Base-by-base conservation (phyloP, 108 stramenopile species). In the Cylindrotheca closterium region DNA sequence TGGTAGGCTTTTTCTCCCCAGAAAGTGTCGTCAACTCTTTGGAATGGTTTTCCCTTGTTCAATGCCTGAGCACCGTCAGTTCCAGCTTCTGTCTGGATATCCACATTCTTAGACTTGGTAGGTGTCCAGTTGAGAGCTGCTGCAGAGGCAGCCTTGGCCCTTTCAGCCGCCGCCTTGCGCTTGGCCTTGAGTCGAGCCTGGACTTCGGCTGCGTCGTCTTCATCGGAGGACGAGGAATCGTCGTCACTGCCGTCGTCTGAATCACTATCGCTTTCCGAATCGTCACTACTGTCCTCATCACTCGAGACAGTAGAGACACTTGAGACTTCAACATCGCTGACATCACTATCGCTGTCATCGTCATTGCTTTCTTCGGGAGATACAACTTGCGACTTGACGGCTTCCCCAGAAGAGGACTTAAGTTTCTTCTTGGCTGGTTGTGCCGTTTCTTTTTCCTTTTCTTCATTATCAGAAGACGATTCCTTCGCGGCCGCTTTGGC, bases 1-100 rank as follows among this genome's bases (percentile, higher is more conserved):
- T 96, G 79, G 47, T 64, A 77, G 17, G 97, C 96, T 27, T 85
- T 80, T n/a, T 79, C 80, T 2, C 91, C 90, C 98, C 97, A 98
- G 62, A 76, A 80, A 28, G 81, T 76, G 65, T 91, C 92, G 65
- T 99, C 96, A 18, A 99, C 97, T 19, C 98, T 85, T 68, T 88
- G 78, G 71, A 99, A 99, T 19, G 96, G 97, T 53, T 87, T 95
- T 23, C 97, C 96, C 8, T 70, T 77, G 29, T 65, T 74, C 60
- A 87, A 56, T 1, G 93, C 94, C 64, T 91, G 92, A 2, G 95
- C 95, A n/a, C 92, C 95, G 57, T 93, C 95, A 18, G 84, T 81
- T 26, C 92, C 95, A 27, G 77, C 71, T 46, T 76, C 77, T 17
- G 80, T 74, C 10, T 65, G 68, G 24, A 90, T 67, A 4, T 71